Evolutionary conservation across 192 early-diverging fungal genomes (phyloP), one percentile per base, ranked within the genome.

Genomic region (Coemansia sp.): DNA sequence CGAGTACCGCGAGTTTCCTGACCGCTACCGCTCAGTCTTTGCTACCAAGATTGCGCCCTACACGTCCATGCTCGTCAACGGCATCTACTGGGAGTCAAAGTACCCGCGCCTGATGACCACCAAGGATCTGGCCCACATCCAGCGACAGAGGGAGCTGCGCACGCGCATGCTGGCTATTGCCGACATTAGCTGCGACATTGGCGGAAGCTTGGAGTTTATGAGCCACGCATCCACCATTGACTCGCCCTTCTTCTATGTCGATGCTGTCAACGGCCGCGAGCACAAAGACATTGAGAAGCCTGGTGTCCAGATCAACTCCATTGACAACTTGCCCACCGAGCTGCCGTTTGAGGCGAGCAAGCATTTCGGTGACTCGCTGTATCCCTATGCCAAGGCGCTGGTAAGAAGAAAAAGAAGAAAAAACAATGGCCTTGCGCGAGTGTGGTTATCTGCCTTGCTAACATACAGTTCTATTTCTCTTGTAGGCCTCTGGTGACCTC

Each of bases 251-350:
- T 98, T 87, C 72, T 93, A 93, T 60, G 90, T 93, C 54, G 93
- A 98, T 76, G 92, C 94, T 15, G 74, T 91, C 33, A 79, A 76
- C 10, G 75, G 82, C 21, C 37, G 58, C 29, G 71, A 80, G 53
- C 95, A 97, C 80, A 73, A 89, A 59, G 83, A 91, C 58, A 81
- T 87, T 21, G 90, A 92, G 60, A 87, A 83, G 18, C 70, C 79
- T 3, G 97, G 97, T 32, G 86, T 95, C n/a, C 93, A 96, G 68
- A 92, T 98, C 74, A 94, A 97, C 87, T 93, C 93, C 7, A 92
- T 98, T 33, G 97, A 98, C 65, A 98, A 96, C 65, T 74, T 98
- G 36, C 97, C 97, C 1, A 92, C 97, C 2, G 97, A 98, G 79
- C 81, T 98, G 60, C 97, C 97, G 4, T 68, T 95, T 18, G 95